phyloP scores from a whole-genome alignment of 305 asterid species.

The Solanum hybrid region DNA sequence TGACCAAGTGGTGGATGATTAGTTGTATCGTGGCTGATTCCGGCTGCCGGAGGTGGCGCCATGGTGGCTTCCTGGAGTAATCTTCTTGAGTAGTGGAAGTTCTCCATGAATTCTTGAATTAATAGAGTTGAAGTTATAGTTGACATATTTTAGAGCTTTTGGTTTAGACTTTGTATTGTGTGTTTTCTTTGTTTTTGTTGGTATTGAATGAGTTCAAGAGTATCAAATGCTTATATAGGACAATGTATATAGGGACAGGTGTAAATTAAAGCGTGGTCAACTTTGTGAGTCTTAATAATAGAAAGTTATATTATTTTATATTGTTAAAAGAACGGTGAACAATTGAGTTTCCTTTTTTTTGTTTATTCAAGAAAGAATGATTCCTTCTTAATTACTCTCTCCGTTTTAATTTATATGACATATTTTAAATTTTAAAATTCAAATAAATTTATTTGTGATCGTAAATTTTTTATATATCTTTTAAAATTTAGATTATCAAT shows the following conservation, averaged over 20 bases:
- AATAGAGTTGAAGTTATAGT: neutral
- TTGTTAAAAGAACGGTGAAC: neutral
- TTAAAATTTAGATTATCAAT: too few species aligned
- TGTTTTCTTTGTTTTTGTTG: neutral
- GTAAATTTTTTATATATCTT: too few species aligned
- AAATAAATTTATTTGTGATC: rapidly evolving
- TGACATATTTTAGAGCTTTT: neutral
- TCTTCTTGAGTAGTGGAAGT: neutral
- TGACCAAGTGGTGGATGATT: neutral
- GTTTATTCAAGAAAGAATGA: neutral
- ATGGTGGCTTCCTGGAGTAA: neutral
- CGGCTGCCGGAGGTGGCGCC: neutral
- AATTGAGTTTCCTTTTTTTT: neutral
- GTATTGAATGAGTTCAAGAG: neutral
- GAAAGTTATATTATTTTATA: neutral
- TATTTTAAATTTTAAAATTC: too few species aligned
- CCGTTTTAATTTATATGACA: too few species aligned
- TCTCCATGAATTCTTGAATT: neutral
- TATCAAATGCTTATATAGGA: neutral
- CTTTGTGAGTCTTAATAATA: neutral
- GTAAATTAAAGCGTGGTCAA: neutral
- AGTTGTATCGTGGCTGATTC: neutral
- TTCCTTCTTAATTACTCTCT: too few species aligned
- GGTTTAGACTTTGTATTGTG: neutral
- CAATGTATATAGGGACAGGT: too few species aligned